Conservation (phyloP, 306 rosid genomes). For the Dalbergia oliveri region DNA sequence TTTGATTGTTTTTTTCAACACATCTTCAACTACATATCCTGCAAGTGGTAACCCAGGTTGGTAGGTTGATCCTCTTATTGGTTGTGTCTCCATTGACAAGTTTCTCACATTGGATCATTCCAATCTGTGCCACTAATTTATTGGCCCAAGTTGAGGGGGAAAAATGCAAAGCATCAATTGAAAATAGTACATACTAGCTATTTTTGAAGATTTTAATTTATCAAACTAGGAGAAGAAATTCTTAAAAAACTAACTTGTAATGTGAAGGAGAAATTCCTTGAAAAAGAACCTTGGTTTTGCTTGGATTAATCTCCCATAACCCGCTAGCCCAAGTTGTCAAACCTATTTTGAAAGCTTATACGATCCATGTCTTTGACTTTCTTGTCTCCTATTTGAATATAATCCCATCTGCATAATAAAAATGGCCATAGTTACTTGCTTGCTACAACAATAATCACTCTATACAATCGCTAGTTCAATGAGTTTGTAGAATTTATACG, state of each 20-base stretch:
- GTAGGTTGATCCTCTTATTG: constrained; percentile 63
- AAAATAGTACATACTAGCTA: not conserved
- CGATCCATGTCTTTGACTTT: constrained; percentile 70
- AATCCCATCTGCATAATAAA: constrained; percentile 70
- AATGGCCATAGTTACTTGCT: not conserved
- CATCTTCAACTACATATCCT: constrained; percentile 50
- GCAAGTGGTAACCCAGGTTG: constrained; percentile 58
- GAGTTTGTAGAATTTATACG: constrained; percentile 52
- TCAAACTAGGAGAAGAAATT: no score
- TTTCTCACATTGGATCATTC: constrained; percentile 58
- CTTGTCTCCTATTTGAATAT: constrained; percentile 59
- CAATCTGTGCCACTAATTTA: constrained; percentile 57
- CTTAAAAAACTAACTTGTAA: constrained; percentile 55
- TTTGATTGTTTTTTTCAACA: constrained; percentile 51
- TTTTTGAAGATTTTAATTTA: not conserved
- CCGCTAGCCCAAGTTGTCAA: constrained; percentile 79
- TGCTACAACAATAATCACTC: no score
- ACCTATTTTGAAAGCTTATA: constrained; percentile 63
- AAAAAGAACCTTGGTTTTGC: constrained; percentile 61
- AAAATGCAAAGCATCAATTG: not conserved
- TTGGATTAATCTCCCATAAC: constrained; percentile 57
- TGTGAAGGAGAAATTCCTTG: constrained; percentile 82
- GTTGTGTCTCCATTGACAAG: constrained; percentile 65
- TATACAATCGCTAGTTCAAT: no score
- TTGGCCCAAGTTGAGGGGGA: not conserved